phyloP scores from a whole-genome alignment of 768 basidiomycete genomes.

The Daedalea quercina region DNA sequence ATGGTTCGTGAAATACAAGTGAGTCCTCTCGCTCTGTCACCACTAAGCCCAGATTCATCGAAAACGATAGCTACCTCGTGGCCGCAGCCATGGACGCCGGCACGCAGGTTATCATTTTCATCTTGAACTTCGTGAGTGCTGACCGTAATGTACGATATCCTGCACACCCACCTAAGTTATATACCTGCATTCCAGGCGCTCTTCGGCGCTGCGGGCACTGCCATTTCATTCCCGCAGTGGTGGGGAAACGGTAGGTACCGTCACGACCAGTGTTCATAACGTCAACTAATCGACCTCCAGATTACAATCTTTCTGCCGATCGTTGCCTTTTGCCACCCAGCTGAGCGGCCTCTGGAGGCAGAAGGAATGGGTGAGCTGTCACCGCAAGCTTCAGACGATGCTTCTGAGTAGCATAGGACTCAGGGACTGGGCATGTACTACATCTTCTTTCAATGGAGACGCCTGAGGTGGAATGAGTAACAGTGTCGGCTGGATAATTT shows the following conservation, averaged over 20 bases:
- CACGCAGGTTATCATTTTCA: constrained; percentile 30
- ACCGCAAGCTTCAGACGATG: background rate
- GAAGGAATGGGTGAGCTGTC: too few relatives aligned
- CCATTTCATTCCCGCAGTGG: constrained; percentile 20
- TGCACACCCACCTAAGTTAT: background rate
- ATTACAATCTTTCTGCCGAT: constrained; percentile 18
- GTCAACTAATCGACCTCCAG: background rate
- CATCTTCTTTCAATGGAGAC: background rate
- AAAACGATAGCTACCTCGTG: constrained; percentile 27
- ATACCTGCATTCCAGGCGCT: constrained; percentile 8
- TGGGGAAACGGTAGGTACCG: constrained; percentile 17
- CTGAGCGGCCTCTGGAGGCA: background rate
- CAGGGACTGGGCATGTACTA: too few relatives aligned
- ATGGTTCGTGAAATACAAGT: constrained; percentile 25
- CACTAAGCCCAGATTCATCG: background rate
- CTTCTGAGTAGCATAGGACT: background rate
- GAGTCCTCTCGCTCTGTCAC: background rate
- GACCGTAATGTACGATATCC: background rate
- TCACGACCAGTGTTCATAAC: background rate
- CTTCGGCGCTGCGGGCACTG: constrained; percentile 21
- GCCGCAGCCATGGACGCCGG: constrained; percentile 33
- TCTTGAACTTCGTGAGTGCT: constrained; percentile 22
- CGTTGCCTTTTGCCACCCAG: constrained; percentile 12
- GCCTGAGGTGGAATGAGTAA: background rate
- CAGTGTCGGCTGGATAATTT: background rate